Percentiles rank a stretch among this genome's conserved stretches.
Conservation (phyloP, 2,329 filamentous ascomycete species). For the Fusarium cyanostomum region DNA sequence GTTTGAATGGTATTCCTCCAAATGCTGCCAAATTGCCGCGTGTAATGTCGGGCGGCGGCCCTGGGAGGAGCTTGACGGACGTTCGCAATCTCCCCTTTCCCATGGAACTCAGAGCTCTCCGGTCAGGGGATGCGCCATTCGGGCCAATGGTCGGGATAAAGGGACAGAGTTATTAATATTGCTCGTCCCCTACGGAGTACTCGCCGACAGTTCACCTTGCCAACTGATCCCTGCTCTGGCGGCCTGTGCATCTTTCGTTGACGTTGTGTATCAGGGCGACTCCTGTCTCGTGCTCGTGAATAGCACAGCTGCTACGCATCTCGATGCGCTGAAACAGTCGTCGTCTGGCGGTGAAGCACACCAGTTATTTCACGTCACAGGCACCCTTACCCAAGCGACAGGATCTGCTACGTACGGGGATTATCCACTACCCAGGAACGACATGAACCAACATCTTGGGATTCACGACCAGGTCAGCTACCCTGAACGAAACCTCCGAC, state of each 20-base stretch:
- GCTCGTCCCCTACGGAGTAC: not conserved
- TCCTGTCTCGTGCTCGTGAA: not conserved
- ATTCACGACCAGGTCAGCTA: conserved; percentile 8
- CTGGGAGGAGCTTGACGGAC: not conserved
- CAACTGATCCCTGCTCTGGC: not conserved
- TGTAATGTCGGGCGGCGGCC: not conserved
- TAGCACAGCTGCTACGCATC: conserved; percentile 12
- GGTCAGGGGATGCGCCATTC: no score
- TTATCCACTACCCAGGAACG: conserved; percentile 3
- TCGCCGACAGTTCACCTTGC: not conserved
- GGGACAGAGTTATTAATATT: not conserved
- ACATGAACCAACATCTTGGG: not conserved
- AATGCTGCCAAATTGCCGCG: not conserved
- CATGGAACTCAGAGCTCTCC: no score
- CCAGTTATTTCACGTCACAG: not conserved
- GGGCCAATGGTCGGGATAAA: not conserved
- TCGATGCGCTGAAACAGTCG: conserved; percentile 35
- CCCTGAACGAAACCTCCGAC: conserved; percentile 10
- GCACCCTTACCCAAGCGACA: conserved; percentile 19
- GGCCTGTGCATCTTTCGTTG: no score
- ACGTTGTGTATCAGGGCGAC: not conserved
- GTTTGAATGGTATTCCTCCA: not conserved
- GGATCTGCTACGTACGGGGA: not conserved
- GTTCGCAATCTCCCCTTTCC: conserved; percentile 5
- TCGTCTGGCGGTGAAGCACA: conserved; percentile 29